Evolutionary conservation across 83 land plant genomes (phyloP).

Genomic region (Picea engelmannii): DNA sequence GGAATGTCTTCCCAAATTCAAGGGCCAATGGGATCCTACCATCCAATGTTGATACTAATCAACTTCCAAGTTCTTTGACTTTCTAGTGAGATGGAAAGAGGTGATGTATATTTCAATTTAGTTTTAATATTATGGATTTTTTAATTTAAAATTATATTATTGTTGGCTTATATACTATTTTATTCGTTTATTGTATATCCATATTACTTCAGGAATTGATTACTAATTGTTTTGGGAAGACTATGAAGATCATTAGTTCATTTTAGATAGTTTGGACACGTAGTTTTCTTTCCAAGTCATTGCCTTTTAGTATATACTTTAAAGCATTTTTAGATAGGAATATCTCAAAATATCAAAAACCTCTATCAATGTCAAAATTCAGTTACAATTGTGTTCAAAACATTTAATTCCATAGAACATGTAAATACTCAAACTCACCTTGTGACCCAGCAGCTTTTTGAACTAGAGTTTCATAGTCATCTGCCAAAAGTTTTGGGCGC

Average conservation of each 20-base stretch:
- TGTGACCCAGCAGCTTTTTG: slow-evolving; percentile 77
- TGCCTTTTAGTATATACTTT: not conserved
- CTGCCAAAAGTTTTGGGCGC: slow-evolving; percentile 83
- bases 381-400: not conserved
- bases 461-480: slow-evolving; percentile 74
- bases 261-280: no score
- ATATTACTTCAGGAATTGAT: not conserved
- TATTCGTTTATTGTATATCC: not conserved
- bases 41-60: no score
- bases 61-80: no score
- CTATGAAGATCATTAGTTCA: no score
- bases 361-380: not conserved
- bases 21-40: no score
- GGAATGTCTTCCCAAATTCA: no score
- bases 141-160: not conserved
- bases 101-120: no score
- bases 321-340: not conserved
- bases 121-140: no score
- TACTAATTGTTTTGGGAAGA: no score
- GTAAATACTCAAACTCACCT: slow-evolving; percentile 36
- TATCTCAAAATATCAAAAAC: not conserved
- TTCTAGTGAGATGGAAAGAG: no score
- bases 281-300: no score
- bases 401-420: not conserved
- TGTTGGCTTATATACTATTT: not conserved